Conservation (phyloP, 1,284 basidiomycete genomes). For the Trichosporon ovoides region DNA sequence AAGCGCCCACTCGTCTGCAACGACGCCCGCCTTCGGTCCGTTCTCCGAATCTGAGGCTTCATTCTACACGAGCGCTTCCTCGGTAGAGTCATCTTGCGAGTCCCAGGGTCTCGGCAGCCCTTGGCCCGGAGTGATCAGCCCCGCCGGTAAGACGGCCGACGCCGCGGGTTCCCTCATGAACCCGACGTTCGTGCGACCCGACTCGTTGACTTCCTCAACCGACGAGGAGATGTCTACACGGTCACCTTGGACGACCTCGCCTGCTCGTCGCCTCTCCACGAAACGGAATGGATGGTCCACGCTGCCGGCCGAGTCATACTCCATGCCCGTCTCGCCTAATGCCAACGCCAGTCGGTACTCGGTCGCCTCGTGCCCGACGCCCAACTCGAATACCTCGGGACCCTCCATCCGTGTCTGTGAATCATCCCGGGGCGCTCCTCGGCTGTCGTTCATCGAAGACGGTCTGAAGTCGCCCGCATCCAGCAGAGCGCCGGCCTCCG, state of each 20-base stretch:
- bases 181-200: not conserved
- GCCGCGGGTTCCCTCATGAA: not conserved
- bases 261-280: not conserved
- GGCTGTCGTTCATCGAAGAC: slow-evolving; percentile 9
- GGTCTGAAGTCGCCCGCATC: slow-evolving; percentile 5
- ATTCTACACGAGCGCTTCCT: slow-evolving; percentile 1
- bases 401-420: slow-evolving; percentile 15
- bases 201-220: not conserved
- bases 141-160: not conserved
- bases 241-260: not conserved
- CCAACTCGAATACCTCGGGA: slow-evolving; percentile 2
- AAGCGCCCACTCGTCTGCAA: not conserved
- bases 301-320: not conserved
- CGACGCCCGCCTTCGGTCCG: not conserved
- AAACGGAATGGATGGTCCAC: not conserved
- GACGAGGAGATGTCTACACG: slow-evolving; percentile 1
- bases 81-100: not conserved
- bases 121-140: not conserved
- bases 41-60: not conserved
- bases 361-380: not conserved
- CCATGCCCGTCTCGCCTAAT: not conserved
- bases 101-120: not conserved
- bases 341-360: not conserved
- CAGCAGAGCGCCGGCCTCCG: not conserved
- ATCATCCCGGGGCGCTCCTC: slow-evolving; percentile 11